Conservation (phyloP, 257 asterid species). For the Solanum sparsipilum region DNA sequence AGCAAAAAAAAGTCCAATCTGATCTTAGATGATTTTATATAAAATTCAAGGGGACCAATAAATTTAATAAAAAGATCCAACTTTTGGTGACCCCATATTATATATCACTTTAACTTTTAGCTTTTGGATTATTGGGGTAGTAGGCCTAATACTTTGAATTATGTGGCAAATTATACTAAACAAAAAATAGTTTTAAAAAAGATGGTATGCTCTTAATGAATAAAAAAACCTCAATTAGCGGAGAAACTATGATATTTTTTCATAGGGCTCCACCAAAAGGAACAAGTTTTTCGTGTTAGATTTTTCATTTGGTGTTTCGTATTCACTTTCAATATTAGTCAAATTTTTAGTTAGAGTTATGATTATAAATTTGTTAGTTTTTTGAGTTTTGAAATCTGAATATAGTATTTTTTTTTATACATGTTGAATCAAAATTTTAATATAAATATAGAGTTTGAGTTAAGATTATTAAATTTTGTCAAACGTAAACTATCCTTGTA, state of each 20-base stretch:
- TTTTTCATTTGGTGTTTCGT: rapidly evolving
- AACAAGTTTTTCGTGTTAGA: background rate
- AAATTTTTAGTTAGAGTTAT: background rate
- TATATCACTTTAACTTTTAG: background rate
- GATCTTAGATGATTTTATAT: background rate
- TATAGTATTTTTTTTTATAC: background rate
- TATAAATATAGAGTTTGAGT: background rate
- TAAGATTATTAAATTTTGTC: background rate
- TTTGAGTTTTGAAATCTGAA: background rate
- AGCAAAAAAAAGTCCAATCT: background rate
- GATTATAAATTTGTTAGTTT: background rate
- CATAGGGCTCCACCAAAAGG: background rate
- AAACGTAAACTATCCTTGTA: background rate
- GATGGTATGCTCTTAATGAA: background rate
- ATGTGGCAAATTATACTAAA: background rate
- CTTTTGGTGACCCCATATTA: background rate
- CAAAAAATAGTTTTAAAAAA: background rate
- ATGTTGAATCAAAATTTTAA: background rate
- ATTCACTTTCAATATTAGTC: rapidly evolving
- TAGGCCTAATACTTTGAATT: background rate
- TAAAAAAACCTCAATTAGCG: background rate
- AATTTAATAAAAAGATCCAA: background rate
- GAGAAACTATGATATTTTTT: background rate
- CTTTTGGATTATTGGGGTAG: background rate
- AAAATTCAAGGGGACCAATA: background rate